These are phyloP conservation scores for Mycena rosella DNA, from an alignment of 768 basidiomycete species.

Conservation along the genomic window DNA sequence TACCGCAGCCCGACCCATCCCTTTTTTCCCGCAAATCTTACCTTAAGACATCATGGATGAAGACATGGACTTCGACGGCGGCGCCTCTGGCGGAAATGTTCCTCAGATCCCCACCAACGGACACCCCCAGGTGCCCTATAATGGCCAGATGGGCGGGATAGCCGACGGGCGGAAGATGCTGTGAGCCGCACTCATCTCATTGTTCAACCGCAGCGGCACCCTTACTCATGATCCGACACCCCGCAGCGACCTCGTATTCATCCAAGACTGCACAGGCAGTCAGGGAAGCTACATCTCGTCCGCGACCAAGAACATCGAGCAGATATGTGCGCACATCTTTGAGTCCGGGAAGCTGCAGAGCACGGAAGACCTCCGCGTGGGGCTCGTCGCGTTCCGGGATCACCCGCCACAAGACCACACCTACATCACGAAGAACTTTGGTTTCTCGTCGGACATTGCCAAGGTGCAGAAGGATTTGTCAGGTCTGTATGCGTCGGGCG, in stretches of 20 bases:
- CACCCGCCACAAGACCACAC: constrained; percentile 98
- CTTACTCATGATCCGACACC: constrained; percentile 40
- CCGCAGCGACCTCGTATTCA: constrained; percentile 89
- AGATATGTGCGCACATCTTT: constrained; percentile 95
- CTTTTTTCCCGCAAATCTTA: constrained; percentile 3
- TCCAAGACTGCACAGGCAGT: constrained; percentile 95
- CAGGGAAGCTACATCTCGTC: constrained; percentile 93
- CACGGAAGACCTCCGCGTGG: constrained; percentile 90
- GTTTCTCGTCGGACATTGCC: constrained; percentile 92
- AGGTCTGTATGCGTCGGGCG: constrained; percentile 87
- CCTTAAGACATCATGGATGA: constrained; percentile 72
- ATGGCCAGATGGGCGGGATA: constrained; percentile 40
- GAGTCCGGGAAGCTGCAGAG: constrained; percentile 92
- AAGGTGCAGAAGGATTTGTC: constrained; percentile 89
- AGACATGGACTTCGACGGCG: constrained; percentile 79
- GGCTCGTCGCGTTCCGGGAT: constrained; percentile 94
- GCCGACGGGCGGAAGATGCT: constrained; percentile 76
- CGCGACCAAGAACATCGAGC: constrained; percentile 95
- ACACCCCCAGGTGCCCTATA: constrained; percentile 52
- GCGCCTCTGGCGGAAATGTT: constrained; percentile 41
- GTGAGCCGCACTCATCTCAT: constrained; percentile 57
- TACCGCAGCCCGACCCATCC: constrained; percentile 22
- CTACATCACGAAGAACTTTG: constrained; percentile 93
- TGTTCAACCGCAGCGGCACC: constrained; percentile 18
- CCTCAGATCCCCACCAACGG: constrained; percentile 48